Percentiles rank a stretch among this genome's conserved stretches.
These are phyloP conservation scores for Cercophora samala DNA, from an alignment of 495 filamentous ascomycete species.

Conservation along the genomic window DNA sequence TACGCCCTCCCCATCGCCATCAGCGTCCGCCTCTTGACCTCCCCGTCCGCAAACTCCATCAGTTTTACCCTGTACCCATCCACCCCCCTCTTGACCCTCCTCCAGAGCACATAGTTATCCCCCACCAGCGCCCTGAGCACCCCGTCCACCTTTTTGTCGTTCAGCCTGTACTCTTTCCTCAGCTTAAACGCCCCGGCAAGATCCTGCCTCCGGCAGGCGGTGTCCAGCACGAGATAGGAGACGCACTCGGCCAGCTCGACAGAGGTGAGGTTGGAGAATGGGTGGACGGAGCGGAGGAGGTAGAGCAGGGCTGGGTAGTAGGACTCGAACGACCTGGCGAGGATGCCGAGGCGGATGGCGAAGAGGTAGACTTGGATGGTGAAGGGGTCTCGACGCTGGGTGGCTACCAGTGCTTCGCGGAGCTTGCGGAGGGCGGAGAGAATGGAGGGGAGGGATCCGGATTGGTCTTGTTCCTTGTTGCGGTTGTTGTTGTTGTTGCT, in stretches of 20 bases:
- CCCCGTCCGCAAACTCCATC: slow-evolving; percentile 74
- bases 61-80: slow-evolving; percentile 72
- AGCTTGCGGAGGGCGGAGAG: slow-evolving; percentile 83
- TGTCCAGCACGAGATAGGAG: slow-evolving; percentile 79
- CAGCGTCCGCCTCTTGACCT: slow-evolving; percentile 66
- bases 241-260: slow-evolving; percentile 72
- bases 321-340: slow-evolving; percentile 74
- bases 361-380: slow-evolving; percentile 70
- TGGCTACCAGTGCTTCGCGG: slow-evolving; percentile 79
- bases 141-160: slow-evolving; percentile 60
- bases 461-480: slow-evolving; percentile 41
- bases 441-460: slow-evolving; percentile 58
- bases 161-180: slow-evolving; percentile 52
- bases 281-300: slow-evolving; percentile 69
- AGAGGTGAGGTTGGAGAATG: slow-evolving; percentile 56
- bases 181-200: slow-evolving; percentile 68
- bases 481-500: slow-evolving; percentile 12
- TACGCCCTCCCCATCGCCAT: slow-evolving; percentile 84
- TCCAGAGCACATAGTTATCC: slow-evolving; percentile 80
- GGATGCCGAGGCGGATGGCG: slow-evolving; percentile 76
- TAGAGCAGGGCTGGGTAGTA: slow-evolving; percentile 85
- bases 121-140: slow-evolving; percentile 68
- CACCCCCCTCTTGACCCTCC: slow-evolving; percentile 63
- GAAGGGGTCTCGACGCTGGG: slow-evolving; percentile 64
- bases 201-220: slow-evolving; percentile 79